These are phyloP conservation scores for Apodospora peruviana DNA, from an alignment of 495 filamentous ascomycete species.

Conservation along the genomic window DNA sequence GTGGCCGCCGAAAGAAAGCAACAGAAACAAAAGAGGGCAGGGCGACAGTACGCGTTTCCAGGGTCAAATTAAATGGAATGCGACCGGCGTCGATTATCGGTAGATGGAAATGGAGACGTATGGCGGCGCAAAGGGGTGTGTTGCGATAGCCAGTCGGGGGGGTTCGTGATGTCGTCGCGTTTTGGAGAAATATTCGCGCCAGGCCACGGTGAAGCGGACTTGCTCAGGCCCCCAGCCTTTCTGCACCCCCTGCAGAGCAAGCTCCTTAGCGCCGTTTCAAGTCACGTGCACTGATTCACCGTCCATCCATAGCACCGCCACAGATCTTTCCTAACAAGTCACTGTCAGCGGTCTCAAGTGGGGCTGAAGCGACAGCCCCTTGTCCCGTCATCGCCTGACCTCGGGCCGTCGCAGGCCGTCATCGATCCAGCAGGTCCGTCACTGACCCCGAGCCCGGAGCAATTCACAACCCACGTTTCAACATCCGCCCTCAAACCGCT, in stretches of 20 bases:
- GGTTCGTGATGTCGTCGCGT: slow-evolving; percentile 28
- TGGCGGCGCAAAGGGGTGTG: slow-evolving; percentile 12
- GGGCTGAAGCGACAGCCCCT: too few relatives aligned
- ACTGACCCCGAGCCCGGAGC: not conserved
- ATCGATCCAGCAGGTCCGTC: not conserved
- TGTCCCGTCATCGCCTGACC: slow-evolving; percentile 8
- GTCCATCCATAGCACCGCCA: not conserved
- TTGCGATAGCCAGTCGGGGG: slow-evolving; percentile 15
- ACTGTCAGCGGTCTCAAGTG: not conserved
- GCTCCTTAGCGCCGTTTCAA: not conserved
- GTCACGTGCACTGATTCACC: not conserved
- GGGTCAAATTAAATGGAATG: not conserved
- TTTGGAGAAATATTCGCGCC: slow-evolving; percentile 33
- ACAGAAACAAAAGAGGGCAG: not conserved
- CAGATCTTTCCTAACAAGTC: not conserved
- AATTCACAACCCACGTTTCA: not conserved
- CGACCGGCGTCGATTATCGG: not conserved
- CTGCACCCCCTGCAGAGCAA: not conserved
- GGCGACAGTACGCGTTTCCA: not conserved
- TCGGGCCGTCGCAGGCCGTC: slow-evolving; percentile 29
- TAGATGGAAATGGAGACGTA: slow-evolving; percentile 13
- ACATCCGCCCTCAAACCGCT: not conserved
- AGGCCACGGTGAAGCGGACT: slow-evolving; percentile 11
- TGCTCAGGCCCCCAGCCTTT: slow-evolving; percentile 3
- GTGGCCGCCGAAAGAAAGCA: not conserved